phyloP scores from a whole-genome alignment of 495 filamentous ascomycete genomes.

The Hypoxylon trugodes region DNA sequence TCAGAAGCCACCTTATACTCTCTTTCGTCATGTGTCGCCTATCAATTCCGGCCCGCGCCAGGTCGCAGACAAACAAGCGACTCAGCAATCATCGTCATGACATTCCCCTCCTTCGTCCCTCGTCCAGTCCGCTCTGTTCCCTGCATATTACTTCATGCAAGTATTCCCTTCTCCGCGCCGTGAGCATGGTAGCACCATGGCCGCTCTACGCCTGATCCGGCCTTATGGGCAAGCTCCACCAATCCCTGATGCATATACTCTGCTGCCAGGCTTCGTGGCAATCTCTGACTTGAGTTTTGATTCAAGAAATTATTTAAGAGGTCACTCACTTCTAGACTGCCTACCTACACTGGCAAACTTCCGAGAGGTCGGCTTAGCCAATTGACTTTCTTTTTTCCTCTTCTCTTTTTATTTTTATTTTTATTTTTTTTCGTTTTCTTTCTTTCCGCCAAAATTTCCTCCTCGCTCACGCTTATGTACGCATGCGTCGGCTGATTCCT shows the following conservation, averaged over 20 bases:
- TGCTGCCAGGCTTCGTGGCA: slow-evolving; percentile 57
- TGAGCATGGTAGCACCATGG: slow-evolving; percentile 31
- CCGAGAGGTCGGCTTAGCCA: slow-evolving; percentile 29
- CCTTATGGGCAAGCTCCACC: slow-evolving; percentile 27
- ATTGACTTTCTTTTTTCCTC: slow-evolving; percentile 26
- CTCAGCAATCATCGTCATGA: slow-evolving; percentile 27
- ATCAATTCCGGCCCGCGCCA: slow-evolving; percentile 15
- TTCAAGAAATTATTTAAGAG: slow-evolving; percentile 28
- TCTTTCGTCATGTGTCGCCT: slow-evolving; percentile 5
- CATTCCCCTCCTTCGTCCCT: slow-evolving; percentile 6
- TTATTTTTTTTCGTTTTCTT: slow-evolving; percentile 7
- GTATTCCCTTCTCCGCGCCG: slow-evolving; percentile 38
- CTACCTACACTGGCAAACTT: slow-evolving; percentile 39
- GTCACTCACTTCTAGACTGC: slow-evolving; percentile 21
- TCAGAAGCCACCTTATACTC: slow-evolving; percentile 8
- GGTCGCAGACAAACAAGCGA: slow-evolving; percentile 34
- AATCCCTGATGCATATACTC: slow-evolving; percentile 41
- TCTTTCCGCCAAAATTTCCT: slow-evolving; percentile 28
- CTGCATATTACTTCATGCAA: slow-evolving; percentile 44
- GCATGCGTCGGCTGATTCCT: slow-evolving; percentile 31
- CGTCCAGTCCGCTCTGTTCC: slow-evolving; percentile 34
- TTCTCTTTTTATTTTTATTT: neutral
- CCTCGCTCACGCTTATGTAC: slow-evolving; percentile 23
- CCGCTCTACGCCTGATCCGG: slow-evolving; percentile 41
- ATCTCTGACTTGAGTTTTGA: slow-evolving; percentile 52